Base-by-base conservation (phyloP, 2,329 filamentous ascomycete genomes). In the Arthrobotrys musiformis region DNA sequence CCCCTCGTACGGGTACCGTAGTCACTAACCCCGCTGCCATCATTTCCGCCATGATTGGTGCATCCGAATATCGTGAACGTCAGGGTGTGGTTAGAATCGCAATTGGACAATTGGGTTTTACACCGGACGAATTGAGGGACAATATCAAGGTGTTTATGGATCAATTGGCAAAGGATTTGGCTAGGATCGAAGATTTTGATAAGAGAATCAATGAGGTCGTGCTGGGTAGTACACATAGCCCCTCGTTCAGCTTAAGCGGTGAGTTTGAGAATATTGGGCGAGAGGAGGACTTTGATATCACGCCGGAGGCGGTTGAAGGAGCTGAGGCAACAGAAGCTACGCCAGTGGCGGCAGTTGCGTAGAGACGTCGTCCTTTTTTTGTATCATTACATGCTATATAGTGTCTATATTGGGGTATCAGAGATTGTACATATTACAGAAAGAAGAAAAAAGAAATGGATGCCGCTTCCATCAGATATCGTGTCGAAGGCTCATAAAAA, bases 81-180 rank as follows among this genome's bases (percentile, higher is more conserved):
- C 84, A 90, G 79, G 95, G 93, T 15, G 92, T 95, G 30, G 89
- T 99, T 68, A 88, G 94, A 75, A 89, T 98, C 87, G 91, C 93
- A n/a, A 89, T 99, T 78, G 95, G 94, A 4, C 93, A 97, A 85
- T 84, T 99, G 82, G 91, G 89, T 0, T 97, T 97, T 85, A 92
- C 93, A 5, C 93, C 95, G 2, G 90, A 95, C 81, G 90, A 95
- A 87, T 85, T 99, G 85, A 89, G 91, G 82, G 89, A 89, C 79
- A 99, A 99, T 83, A 88, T 99, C 83, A 91, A 90, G 84, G 86
- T 89, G 24, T 89, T 97, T 78, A 86, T 98, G 81, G 87, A 88
- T 22, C 87, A 90, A 81, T 83, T 98, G 80, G 97, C 93, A 88
- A 89, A 89, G 81, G 93, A 97, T 82, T 90, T 94, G 56, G 85